These are phyloP conservation scores for Neobulgaria alba DNA, from an alignment of 2,329 filamentous ascomycete genomes.

Conservation along the genomic window DNA sequence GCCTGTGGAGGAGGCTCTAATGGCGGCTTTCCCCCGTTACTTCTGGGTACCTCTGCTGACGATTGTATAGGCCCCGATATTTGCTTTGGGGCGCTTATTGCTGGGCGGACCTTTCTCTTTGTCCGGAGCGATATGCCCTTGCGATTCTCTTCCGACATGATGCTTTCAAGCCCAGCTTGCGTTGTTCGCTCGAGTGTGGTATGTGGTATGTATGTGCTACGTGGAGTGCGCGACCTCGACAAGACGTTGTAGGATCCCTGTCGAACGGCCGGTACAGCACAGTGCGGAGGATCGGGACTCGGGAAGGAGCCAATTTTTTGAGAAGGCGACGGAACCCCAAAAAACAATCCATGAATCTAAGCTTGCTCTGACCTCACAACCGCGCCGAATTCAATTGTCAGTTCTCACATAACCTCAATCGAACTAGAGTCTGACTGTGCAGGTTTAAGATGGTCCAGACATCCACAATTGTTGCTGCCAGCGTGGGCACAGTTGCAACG, in stretches of 20 bases:
- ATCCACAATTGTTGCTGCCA: slow-evolving; percentile 50
- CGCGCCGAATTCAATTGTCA: not conserved
- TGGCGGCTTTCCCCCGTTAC: slow-evolving; percentile 28
- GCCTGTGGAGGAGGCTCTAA: slow-evolving; percentile 34
- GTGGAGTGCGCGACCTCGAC: too few species aligned
- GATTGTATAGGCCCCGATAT: slow-evolving; percentile 53
- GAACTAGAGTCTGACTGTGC: not conserved
- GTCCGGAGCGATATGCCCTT: slow-evolving; percentile 53
- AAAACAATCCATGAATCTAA: not conserved
- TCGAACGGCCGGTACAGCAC: too few species aligned
- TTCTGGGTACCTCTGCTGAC: slow-evolving; percentile 35
- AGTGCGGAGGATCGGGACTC: not conserved
- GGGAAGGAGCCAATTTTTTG: not conserved
- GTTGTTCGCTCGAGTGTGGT: too few species aligned
- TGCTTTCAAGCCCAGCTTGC: slow-evolving; percentile 1
- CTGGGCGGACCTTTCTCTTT: slow-evolving; percentile 52
- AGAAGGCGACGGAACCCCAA: not conserved
- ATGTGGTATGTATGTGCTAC: too few species aligned
- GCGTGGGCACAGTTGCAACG: slow-evolving; percentile 51
- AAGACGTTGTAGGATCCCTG: not conserved
- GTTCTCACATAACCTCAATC: not conserved
- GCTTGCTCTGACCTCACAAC: not conserved
- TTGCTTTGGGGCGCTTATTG: slow-evolving; percentile 53
- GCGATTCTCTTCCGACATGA: slow-evolving; percentile 53
- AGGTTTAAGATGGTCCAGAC: slow-evolving; percentile 35